Evolutionary conservation across 1,139 yeast genomes (phyloP), one percentile per base, ranked within the genome.

Genomic region (Hanseniaspora uvarum): DNA sequence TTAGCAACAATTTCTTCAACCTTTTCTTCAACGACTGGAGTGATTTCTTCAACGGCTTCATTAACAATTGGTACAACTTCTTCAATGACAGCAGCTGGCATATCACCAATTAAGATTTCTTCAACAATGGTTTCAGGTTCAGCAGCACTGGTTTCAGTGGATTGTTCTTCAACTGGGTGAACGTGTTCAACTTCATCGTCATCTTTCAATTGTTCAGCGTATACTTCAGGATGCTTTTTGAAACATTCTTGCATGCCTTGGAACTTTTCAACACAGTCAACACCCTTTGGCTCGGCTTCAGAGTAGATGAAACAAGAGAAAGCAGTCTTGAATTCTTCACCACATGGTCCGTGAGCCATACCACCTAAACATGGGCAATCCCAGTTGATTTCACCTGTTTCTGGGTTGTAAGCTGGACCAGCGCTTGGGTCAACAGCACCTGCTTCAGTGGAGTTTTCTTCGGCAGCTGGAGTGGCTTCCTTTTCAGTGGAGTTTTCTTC

Each of bases 291-390:
- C 66, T 92, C 99, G 56, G 86, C 83, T 66, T 84, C 88, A 12
- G 97, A 88, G 74, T 85, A 89, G 39, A 94, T 92, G 65, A 94
- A 94, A 70, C 99, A 94, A 10, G 96, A 78, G 68, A 94, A 94
- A 0, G 98, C 97, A 56, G 80, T 92, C 73, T 92, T 89, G 75
- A 89, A 92, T 71, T 92, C 96, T 67, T 86, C 95, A 56, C 98
- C 98, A 71, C 98, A 89, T 57, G 98, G 96, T 0, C 98, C 98
- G 59, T 88, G 77, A 44, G 98, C 97, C 97, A 92, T 92, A 52
- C 98, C 98, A 41, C 98, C 98, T 57, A 94, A 75, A 71, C 99
- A 94, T n/a, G 98, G 96, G 69, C 99, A 94, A 66, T 94, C 98
- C 99, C 99, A 94, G 79, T 94, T 92, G 70, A 94, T 94, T 69